These are phyloP conservation scores for Pachysolen tannophilus DNA, from an alignment of 805 yeast species.

Conservation along the genomic window DNA sequence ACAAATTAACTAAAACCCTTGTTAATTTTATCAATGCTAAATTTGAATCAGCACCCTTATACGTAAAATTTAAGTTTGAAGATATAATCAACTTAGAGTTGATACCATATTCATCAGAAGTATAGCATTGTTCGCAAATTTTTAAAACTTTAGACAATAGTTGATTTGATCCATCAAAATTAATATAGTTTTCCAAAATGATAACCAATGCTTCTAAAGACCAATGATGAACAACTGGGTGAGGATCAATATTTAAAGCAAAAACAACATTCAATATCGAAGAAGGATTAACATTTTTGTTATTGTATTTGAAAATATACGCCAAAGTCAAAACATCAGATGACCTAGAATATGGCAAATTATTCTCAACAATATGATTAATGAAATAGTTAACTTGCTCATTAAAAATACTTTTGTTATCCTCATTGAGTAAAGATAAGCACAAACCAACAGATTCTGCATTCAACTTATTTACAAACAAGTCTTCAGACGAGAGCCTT, in stretches of 20 bases:
- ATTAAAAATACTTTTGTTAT: conserved; percentile 12
- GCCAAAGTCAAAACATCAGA: conserved; percentile 44
- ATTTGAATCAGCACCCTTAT: conserved; percentile 29
- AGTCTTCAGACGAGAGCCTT: conserved; percentile 15
- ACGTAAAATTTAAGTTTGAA: conserved; percentile 41
- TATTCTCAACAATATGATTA: conserved; percentile 56
- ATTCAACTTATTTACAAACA: conserved; percentile 17
- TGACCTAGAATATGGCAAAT: conserved; percentile 58
- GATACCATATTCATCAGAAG: conserved; percentile 43
- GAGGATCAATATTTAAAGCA: conserved; percentile 68
- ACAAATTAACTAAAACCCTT: conserved; percentile 35
- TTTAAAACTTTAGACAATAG: conserved; percentile 36
- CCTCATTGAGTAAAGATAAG: conserved; percentile 17
- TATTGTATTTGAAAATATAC: conserved; percentile 32
- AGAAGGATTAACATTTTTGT: conserved; percentile 28
- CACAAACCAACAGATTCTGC: conserved; percentile 24
- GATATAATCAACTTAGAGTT: conserved; percentile 33
- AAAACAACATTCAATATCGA: conserved; percentile 47
- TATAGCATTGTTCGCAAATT: conserved; percentile 15
- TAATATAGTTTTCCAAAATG: conserved; percentile 45
- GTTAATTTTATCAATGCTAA: conserved; percentile 34
- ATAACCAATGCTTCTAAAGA: conserved; percentile 52
- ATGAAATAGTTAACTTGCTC: conserved; percentile 46
- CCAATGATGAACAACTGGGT: conserved; percentile 76
- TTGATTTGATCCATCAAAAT: conserved; percentile 17